phyloP scores from a whole-genome alignment of 192 early-diverging fungal species.

The Coemansia guatemalensis region DNA sequence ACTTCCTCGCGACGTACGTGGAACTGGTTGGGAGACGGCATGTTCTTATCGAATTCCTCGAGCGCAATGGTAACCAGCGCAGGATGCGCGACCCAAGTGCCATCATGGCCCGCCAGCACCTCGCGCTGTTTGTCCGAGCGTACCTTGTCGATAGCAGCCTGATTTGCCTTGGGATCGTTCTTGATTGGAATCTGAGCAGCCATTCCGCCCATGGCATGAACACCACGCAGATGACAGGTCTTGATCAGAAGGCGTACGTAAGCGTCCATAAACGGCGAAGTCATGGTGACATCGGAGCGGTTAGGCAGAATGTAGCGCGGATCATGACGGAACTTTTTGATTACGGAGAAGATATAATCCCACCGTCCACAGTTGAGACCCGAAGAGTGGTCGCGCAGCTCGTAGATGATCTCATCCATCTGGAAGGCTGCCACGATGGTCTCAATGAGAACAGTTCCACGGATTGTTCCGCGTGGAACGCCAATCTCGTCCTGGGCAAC shows the following conservation, averaged over 20 bases:
- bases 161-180: constrained; percentile 86
- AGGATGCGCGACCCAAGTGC: constrained; percentile 97
- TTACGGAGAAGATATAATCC: constrained; percentile 99
- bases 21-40: constrained; percentile 96
- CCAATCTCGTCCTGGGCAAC: constrained; percentile 86
- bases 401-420: constrained; percentile 99
- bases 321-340: constrained; percentile 95
- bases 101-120: constrained; percentile 93
- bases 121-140: constrained; percentile 94
- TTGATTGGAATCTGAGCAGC: constrained; percentile 99
- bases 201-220: constrained; percentile 99
- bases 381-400: constrained; percentile 96
- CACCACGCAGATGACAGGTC: constrained; percentile 97
- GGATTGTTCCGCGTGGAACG: constrained; percentile 93
- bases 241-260: constrained; percentile 96
- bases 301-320: constrained; percentile 86
- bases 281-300: constrained; percentile 91
- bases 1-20: constrained; percentile 91
- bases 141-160: constrained; percentile 90
- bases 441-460: constrained; percentile 96
- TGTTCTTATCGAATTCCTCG: constrained; percentile 90
- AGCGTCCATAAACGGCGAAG: constrained; percentile 96
- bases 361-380: constrained; percentile 99
- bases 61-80: constrained; percentile 90
- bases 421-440: constrained; percentile 96